Percentiles rank a stretch among this genome's conserved stretches.
Evolutionary conservation across 768 basidiomycete genomes (phyloP).

Genomic region (Mycena leptocephala): DNA sequence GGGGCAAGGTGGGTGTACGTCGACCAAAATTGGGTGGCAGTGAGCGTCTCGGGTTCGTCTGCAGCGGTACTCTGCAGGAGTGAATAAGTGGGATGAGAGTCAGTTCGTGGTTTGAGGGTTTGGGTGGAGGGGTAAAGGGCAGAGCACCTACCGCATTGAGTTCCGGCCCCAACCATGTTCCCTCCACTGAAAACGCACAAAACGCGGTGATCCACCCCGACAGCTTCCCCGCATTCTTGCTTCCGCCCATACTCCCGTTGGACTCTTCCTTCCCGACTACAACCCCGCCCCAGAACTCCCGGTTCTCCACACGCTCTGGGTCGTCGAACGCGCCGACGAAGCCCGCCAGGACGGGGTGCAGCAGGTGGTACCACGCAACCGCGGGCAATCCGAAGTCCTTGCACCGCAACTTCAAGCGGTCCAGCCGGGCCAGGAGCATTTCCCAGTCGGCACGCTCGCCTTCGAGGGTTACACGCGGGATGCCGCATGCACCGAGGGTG

Average conservation of each 20-base stretch:
- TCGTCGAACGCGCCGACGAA: conserved; percentile 26
- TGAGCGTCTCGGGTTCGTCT: conserved; percentile 13
- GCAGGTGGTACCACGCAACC: conserved; percentile 29
- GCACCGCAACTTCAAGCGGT: conserved; percentile 5
- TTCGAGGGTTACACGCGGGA: conserved; percentile 26
- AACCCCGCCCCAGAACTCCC: conserved; percentile 17
- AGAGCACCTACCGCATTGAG: conserved; percentile 10
- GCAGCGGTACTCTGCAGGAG: conserved; percentile 16
- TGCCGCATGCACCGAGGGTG: conserved; percentile 18
- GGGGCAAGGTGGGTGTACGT: conserved; percentile 9
- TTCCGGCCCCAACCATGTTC: conserved; percentile 24
- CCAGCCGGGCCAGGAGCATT: conserved; percentile 4
- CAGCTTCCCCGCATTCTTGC: conserved; percentile 14
- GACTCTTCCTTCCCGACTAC: conserved; percentile 12
- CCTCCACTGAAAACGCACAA: conserved; percentile 27
- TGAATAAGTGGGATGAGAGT: conserved; percentile 7
- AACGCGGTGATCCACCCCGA: conserved; percentile 27
- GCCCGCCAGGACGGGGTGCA: conserved; percentile 19
- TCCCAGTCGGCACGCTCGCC: conserved; percentile 29
- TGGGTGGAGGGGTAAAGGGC: not conserved
- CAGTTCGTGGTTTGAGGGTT: conserved; percentile 1
- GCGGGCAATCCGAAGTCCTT: conserved; percentile 20
- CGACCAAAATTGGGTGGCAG: conserved; percentile 23
- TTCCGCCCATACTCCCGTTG: conserved; percentile 10
- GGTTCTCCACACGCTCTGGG: conserved; percentile 17